Base-by-base conservation (phyloP, 306 rosid species). In the Glycyrrhiza uralensis region DNA sequence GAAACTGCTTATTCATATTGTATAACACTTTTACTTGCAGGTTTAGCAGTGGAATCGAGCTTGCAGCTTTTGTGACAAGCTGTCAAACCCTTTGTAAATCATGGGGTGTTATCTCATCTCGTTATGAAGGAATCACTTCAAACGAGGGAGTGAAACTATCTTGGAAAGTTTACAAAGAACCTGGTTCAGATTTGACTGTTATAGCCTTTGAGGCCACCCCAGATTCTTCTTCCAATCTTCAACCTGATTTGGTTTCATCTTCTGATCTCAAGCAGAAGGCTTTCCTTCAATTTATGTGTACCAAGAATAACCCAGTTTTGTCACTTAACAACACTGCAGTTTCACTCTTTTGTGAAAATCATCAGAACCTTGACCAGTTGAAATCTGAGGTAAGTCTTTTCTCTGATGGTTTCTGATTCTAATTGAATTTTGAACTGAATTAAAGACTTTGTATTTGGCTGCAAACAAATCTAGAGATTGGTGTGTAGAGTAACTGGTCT, bases 11-110 rank as follows among this genome's bases (percentile, higher is more conserved):
- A 46, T 44, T 44, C 50, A 13, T 13, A 44, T 44, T 0, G 7
- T 8, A 4, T 51, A 20, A 50, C 29, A 7, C 15, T 13, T 44
- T 3, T 32, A 30, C 3, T 61, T 77, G 24, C 82, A 90, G 93
- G 58, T 85, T 83, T 30, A 86, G 88, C 84, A 67, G 77, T 45
- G 97, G 97, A 7, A 54, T 42, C 5, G 87, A 85, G 63, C 18
- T 62, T 13, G 92, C 78, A 3, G 26, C 50, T 75, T 64, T 68
- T 24, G 49, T 72, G 30, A 78, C 78, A 20, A 67, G 72, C 39
- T 75, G 90, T 60, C 73, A 19, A 19, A 13, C 81, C 10, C 79
- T 79, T 8, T 7, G 7, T 44, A 74, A 11, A 55, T 14, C 89
- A 15, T 86, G 83, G 90, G 17, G 2, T 0, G 73, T 59, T 2